phyloP scores from a whole-genome alignment of 805 yeast species.

The Saccharomycopsis synnaedendra region DNA sequence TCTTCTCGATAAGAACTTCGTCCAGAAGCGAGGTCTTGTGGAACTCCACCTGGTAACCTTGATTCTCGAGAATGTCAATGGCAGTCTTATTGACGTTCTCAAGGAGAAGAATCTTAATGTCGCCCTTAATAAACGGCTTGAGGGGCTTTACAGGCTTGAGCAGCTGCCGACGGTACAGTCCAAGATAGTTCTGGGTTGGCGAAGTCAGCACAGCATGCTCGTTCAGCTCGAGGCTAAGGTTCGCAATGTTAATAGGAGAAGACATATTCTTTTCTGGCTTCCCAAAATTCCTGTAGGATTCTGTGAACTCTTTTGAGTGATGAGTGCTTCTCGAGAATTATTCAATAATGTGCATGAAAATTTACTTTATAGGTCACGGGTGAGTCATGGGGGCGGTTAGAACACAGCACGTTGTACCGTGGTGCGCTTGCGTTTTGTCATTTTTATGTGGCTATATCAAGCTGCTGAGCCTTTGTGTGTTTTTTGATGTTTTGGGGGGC shows the following conservation, averaged over 20 bases:
- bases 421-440: no score
- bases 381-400: no score
- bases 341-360: no score
- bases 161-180: slow-evolving; percentile 31
- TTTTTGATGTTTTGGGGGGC: no score
- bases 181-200: slow-evolving; percentile 60
- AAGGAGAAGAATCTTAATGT: slow-evolving; percentile 78
- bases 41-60: slow-evolving; percentile 97
- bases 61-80: slow-evolving; percentile 66
- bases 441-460: no score
- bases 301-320: no score
- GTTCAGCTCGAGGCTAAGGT: slow-evolving; percentile 7
- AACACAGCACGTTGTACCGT: no score
- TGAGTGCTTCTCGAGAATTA: no score
- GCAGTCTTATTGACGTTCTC: slow-evolving; percentile 95
- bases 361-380: no score
- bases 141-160: slow-evolving; percentile 53
- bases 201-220: slow-evolving; percentile 68
- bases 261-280: slow-evolving; percentile 3
- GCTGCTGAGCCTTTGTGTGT: no score
- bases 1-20: slow-evolving; percentile 89
- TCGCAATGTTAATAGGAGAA: slow-evolving; percentile 12
- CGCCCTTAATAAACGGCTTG: slow-evolving; percentile 94
- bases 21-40: slow-evolving; percentile 82
- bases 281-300: no score